Conservation (phyloP, 164 flowering plant species). For the Kingdonia uniflora region DNA sequence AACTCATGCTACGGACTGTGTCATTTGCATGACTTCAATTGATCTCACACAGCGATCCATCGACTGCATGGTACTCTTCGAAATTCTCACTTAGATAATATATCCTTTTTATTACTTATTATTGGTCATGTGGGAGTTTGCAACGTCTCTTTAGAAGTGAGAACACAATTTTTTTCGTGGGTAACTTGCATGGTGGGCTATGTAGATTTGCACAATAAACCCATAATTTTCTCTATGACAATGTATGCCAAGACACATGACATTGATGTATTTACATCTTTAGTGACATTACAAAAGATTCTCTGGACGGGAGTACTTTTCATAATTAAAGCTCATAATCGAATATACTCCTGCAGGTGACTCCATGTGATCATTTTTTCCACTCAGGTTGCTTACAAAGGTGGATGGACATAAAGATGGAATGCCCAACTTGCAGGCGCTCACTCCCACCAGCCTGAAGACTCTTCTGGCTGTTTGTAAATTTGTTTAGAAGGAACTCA, state of each 20-base stretch:
- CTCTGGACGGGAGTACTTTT: too few species aligned
- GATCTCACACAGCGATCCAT: constrained; percentile 57
- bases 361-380: constrained; percentile 99
- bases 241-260: too few species aligned
- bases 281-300: too few species aligned
- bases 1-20: constrained; percentile 62
- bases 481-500: constrained; percentile 17
- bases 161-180: too few species aligned
- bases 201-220: too few species aligned
- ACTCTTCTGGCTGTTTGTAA: constrained; percentile 15
- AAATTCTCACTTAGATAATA: neutral
- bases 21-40: constrained; percentile 92
- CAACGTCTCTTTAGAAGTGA: too few species aligned
- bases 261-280: too few species aligned
- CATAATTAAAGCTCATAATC: too few species aligned
- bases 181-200: too few species aligned
- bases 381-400: constrained; percentile 93
- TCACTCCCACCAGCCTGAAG: constrained; percentile 76
- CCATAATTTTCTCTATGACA: too few species aligned
- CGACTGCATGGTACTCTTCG: constrained; percentile 74
- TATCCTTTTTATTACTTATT: neutral
- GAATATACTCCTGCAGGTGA: constrained; percentile 46
- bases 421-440: constrained; percentile 96
- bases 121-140: neutral
- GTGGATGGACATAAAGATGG: constrained; percentile 99